A percentile compares a stretch with the other conserved stretches of the same genome.
Conservation (phyloP, 768 basidiomycete species). For the Boletus tylopilopsis region DNA sequence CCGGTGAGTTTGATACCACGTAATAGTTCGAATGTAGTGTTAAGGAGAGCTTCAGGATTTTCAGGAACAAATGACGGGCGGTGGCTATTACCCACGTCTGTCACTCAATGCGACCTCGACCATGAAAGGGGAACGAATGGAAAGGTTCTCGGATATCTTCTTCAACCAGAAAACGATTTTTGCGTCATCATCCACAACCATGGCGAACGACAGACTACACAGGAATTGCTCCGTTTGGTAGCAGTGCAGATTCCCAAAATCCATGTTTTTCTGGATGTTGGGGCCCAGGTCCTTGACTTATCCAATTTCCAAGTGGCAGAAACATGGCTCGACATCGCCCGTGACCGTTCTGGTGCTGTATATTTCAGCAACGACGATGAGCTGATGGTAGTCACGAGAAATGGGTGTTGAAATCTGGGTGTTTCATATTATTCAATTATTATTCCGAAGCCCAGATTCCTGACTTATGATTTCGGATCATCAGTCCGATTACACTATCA, state of each 20-base stretch:
- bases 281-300: slow-evolving; percentile 52
- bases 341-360: slow-evolving; percentile 18
- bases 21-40: not conserved
- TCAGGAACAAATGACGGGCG: slow-evolving; percentile 36
- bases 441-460: no score
- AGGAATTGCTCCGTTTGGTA: not conserved
- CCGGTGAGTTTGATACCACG: not conserved
- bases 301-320: slow-evolving; percentile 37
- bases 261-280: slow-evolving; percentile 12
- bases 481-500: no score
- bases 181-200: slow-evolving; percentile 4
- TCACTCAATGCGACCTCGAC: slow-evolving; percentile 24
- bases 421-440: no score
- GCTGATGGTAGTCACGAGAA: slow-evolving; percentile 21
- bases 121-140: slow-evolving; percentile 41
- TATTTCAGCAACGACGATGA: slow-evolving; percentile 30
- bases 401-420: no score
- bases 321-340: slow-evolving; percentile 35
- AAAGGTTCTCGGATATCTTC: slow-evolving; percentile 25
- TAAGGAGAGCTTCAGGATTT: slow-evolving; percentile 29
- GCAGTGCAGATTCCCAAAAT: not conserved
- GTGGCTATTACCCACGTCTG: slow-evolving; percentile 34
- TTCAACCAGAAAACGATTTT: slow-evolving; percentile 13
- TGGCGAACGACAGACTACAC: not conserved
- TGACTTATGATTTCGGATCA: no score